phyloP scores from a whole-genome alignment of 2,329 filamentous ascomycete genomes.

The Aureobasidium zeae region DNA sequence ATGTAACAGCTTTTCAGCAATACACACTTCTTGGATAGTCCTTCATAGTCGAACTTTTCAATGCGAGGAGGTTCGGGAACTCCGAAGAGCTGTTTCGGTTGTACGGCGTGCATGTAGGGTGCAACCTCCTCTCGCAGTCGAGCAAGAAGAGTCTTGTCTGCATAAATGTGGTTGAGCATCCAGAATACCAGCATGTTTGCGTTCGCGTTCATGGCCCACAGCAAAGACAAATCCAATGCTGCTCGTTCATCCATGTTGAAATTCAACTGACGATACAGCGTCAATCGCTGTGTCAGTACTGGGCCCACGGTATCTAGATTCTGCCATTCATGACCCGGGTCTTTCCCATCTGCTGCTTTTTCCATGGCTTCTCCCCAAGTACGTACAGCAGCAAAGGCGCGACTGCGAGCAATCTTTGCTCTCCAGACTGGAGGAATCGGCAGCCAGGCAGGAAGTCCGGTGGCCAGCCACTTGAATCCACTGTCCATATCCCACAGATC shows the following conservation, averaged over 20 bases:
- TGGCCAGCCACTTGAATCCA: constrained; percentile 44
- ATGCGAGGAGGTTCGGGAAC: constrained; percentile 28
- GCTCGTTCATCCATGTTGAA: constrained; percentile 27
- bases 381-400: constrained; percentile 22
- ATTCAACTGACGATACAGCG: constrained; percentile 26
- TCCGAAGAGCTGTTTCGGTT: constrained; percentile 26
- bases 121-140: constrained; percentile 29
- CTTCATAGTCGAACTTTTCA: constrained; percentile 27
- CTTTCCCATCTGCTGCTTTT: constrained; percentile 23
- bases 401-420: constrained; percentile 35
- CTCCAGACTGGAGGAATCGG: constrained; percentile 43
- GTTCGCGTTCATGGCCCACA: constrained; percentile 49
- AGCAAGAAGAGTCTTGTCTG: constrained; percentile 24
- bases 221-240: constrained; percentile 37
- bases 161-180: constrained; percentile 31
- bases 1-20: constrained; percentile 32
- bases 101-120: constrained; percentile 24
- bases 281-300: constrained; percentile 26
- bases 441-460: constrained; percentile 47
- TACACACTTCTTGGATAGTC: constrained; percentile 27
- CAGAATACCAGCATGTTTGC: constrained; percentile 39
- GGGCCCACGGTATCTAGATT: constrained; percentile 27
- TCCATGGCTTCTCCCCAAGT: constrained; percentile 28
- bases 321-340: constrained; percentile 28
- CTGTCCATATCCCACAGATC: constrained; percentile 49